Percentiles rank a stretch among this genome's conserved stretches.
These are phyloP conservation scores for Apiotrichum sp. DNA, from an alignment of 1,284 basidiomycete species.

Conservation along the genomic window DNA sequence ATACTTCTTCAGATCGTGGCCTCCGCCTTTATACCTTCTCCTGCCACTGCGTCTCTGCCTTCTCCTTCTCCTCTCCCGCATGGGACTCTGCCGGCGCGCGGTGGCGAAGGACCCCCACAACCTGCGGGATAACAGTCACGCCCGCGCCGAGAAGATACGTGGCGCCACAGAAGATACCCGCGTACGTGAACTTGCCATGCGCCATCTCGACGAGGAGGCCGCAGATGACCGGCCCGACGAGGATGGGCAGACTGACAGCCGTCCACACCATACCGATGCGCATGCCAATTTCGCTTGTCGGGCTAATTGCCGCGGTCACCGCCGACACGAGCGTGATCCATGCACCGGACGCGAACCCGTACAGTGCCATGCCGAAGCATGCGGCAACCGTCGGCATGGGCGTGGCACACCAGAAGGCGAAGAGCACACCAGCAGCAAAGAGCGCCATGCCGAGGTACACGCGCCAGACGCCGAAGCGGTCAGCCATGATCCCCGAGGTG, in stretches of 20 bases:
- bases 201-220: constrained; percentile 17
- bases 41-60: too few species aligned
- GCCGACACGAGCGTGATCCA: constrained; percentile 41
- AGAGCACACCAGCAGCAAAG: constrained; percentile 10
- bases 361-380: constrained; percentile 28
- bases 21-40: too few species aligned
- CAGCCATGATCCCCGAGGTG: constrained; percentile 20
- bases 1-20: too few species aligned
- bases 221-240: constrained; percentile 38
- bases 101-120: too few species aligned
- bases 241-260: constrained; percentile 24
- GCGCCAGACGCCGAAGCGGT: constrained; percentile 20
- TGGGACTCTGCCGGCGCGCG: too few species aligned
- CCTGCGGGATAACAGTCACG: constrained; percentile 8
- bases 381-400: constrained; percentile 18
- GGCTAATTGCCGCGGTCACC: constrained; percentile 31
- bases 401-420: constrained; percentile 28
- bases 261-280: constrained; percentile 42
- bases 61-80: too few species aligned
- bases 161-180: constrained; percentile 32
- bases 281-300: constrained; percentile 37
- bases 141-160: constrained; percentile 26
- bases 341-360: constrained; percentile 33
- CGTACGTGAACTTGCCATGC: constrained; percentile 29
- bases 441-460: constrained; percentile 18